These are phyloP conservation scores for Xylaria nigripes DNA, from an alignment of 495 filamentous ascomycete genomes.

Conservation along the genomic window DNA sequence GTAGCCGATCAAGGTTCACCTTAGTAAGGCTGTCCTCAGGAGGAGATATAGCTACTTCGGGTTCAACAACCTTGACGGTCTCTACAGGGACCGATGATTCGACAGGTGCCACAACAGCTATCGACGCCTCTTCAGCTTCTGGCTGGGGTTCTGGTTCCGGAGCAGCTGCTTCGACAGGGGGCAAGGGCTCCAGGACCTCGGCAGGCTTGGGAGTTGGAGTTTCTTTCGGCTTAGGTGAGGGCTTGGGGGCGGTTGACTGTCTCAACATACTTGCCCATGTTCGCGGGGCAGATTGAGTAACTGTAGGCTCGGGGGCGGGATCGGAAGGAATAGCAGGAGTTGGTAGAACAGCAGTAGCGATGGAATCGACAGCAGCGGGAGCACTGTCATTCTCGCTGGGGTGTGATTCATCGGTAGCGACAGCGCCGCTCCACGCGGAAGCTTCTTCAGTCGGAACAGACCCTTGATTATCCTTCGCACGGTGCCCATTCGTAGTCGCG, in stretches of 20 bases:
- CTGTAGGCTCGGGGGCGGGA: slow-evolving; percentile 23
- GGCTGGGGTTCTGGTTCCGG: slow-evolving; percentile 31
- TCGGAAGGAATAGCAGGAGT: slow-evolving; percentile 18
- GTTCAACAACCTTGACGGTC: slow-evolving; percentile 34
- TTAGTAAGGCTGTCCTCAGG: slow-evolving; percentile 83
- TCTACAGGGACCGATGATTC: slow-evolving; percentile 25
- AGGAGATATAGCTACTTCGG: slow-evolving; percentile 50
- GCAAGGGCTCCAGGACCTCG: slow-evolving; percentile 35
- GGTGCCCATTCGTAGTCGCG: slow-evolving; percentile 44
- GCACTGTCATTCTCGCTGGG: slow-evolving; percentile 18
- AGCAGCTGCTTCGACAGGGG: slow-evolving; percentile 24
- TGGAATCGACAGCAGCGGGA: slow-evolving; percentile 13
- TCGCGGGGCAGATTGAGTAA: slow-evolving; percentile 34
- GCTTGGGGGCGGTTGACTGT: slow-evolving; percentile 37
- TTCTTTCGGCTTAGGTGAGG: slow-evolving; percentile 40
- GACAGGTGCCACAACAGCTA: slow-evolving; percentile 16
- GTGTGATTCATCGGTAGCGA: slow-evolving; percentile 30
- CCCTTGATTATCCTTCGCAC: slow-evolving; percentile 40
- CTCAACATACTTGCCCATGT: slow-evolving; percentile 53
- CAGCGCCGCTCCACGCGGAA: slow-evolving; percentile 28
- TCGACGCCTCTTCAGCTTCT: slow-evolving; percentile 20
- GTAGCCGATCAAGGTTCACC: slow-evolving; percentile 82
- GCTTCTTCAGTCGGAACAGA: slow-evolving; percentile 44
- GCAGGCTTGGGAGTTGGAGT: slow-evolving; percentile 29
- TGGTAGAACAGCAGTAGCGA: slow-evolving; percentile 15